These are phyloP conservation scores for Stephania japonica DNA, from an alignment of 164 flowering plant genomes.

Conservation along the genomic window DNA sequence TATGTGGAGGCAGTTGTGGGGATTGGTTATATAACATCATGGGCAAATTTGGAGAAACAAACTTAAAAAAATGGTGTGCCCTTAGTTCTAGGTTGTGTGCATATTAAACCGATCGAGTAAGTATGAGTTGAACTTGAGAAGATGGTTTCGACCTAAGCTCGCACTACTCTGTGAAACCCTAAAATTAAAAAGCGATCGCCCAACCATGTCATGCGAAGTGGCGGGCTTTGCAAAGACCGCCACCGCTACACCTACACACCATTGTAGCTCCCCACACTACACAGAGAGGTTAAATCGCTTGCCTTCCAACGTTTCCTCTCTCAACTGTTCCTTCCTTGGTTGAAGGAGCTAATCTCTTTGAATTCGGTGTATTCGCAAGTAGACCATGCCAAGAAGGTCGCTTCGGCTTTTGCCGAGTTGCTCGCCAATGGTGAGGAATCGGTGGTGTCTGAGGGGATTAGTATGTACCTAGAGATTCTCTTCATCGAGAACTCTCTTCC, in stretches of 20 bases:
- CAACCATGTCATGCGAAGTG: conserved; percentile 85
- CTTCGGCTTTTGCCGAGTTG: conserved; percentile 53
- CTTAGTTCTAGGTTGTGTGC: too few species aligned
- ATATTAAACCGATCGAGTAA: too few species aligned
- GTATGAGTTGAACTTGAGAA: too few species aligned
- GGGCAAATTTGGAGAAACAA: too few species aligned
- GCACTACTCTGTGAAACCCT: not conserved
- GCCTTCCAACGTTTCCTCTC: conserved; percentile 22
- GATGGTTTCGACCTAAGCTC: not conserved
- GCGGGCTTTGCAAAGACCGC: conserved; percentile 90
- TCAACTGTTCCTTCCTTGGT: conserved; percentile 30
- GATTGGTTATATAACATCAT: too few species aligned
- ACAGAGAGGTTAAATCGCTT: conserved; percentile 29
- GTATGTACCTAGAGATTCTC: conserved; percentile 55
- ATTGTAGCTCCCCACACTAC: conserved; percentile 59
- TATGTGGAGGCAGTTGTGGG: too few species aligned
- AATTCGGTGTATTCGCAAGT: conserved; percentile 71
- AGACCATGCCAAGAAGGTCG: conserved; percentile 48
- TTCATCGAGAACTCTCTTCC: conserved; percentile 83
- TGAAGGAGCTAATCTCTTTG: conserved; percentile 45
- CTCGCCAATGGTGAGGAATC: conserved; percentile 19
- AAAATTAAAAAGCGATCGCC: not conserved
- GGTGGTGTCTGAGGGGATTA: conserved; percentile 25
- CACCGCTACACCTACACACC: conserved; percentile 88
- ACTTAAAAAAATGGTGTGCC: not conserved